Percentiles rank a stretch among this genome's conserved stretches.
Conservation (phyloP, 2,329 filamentous ascomycete genomes). For the Bimuria novae-zelandiae region DNA sequence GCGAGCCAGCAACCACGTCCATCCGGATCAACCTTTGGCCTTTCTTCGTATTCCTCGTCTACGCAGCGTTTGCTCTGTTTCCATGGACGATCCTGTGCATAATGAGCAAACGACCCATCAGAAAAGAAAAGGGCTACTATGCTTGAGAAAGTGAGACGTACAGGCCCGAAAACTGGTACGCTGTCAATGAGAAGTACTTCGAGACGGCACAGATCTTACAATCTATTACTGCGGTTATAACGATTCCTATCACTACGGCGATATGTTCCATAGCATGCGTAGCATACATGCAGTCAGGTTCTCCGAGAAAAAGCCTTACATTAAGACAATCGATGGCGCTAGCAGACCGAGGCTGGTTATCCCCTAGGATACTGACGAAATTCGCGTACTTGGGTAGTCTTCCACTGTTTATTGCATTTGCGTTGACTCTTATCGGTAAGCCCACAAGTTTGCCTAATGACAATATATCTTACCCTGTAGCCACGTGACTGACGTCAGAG, state of each 20-base stretch:
- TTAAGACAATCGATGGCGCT: conserved; percentile 16
- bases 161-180: not conserved
- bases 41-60: not conserved
- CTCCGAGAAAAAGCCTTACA: conserved; percentile 7
- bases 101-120: not conserved
- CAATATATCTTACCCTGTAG: too few relatives aligned
- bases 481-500: too few relatives aligned
- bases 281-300: conserved; percentile 17
- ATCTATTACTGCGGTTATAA: conserved; percentile 13
- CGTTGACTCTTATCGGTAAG: conserved; percentile 15
- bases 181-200: conserved; percentile 13
- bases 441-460: not conserved
- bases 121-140: not conserved
- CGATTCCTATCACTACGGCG: conserved; percentile 16
- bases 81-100: conserved; percentile 1
- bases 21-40: not conserved
- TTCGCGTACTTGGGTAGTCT: conserved; percentile 6
- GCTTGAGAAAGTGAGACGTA: not conserved
- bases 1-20: not conserved
- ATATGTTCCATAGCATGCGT: conserved; percentile 18
- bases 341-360: conserved; percentile 17
- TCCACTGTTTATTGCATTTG: conserved; percentile 12
- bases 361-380: not conserved
- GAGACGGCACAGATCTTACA: conserved; percentile 6
- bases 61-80: not conserved